Base-by-base conservation (phyloP, 257 asterid genomes). In the Solanum lycopersicoides region DNA sequence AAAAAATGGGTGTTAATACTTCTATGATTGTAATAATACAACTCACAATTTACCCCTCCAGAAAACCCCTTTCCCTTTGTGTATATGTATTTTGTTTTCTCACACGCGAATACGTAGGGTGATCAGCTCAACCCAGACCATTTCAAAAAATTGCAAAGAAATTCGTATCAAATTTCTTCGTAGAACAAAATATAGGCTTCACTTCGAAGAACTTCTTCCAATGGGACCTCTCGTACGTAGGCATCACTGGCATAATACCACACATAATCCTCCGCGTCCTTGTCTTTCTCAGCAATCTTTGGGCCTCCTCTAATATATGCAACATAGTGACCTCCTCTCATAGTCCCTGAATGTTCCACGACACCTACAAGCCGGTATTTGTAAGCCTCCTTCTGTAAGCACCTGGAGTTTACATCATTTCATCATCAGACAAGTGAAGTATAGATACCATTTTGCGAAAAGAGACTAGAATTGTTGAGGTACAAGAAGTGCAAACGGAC, bases 111-210 rank as follows among this genome's bases (percentile, higher is more conserved):
- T 28, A 9, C 21, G 30, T 82, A 82, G 85, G 85, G 44, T 47
- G 69, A 18, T 82, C 45, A 50, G 28, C 21, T 50, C 7, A 82
- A 30, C 90, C 85, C 91, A 83, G 80, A 88, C 74, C 88, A 85
- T 68, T 89, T 85, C 71, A 87, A 89, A 88, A 16, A 16, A 47
- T 86, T 83, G 77, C 88, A 65, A 83, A 50, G 82, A 44, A 25
- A 85, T 85, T 83, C 44, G 23, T 88, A 72, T 94, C 95, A 95
- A 89, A 88, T 89, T 88, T 87, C 84, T 91, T 96, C 98, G 60
- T 94, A 96, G 90, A 96, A 95, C 93, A 96, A 92, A 83, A 96
- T 92, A 89, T 95, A 96, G 86, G 99, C 98, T 88, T 96, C 96
- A 3, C 93, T 87, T 13, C 89, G 90, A 75, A 94, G 90, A 87